These are phyloP conservation scores for Arthrobotrys musiformis DNA, from an alignment of 2,329 filamentous ascomycete genomes.

Conservation along the genomic window DNA sequence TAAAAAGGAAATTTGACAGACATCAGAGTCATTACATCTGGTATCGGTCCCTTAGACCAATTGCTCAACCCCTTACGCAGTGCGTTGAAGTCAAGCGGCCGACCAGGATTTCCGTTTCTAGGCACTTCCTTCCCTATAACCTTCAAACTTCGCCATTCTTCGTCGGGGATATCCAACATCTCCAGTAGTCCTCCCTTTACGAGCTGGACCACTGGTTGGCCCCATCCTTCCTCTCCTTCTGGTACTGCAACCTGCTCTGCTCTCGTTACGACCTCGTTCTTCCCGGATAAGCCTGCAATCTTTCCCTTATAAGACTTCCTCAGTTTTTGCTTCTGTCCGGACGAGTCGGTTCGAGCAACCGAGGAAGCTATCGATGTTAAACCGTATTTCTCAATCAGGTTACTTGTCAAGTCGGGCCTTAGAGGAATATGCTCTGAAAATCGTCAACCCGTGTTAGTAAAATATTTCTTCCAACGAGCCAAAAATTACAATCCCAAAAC, in stretches of 20 bases:
- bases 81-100: slow-evolving; percentile 41
- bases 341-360: slow-evolving; percentile 67
- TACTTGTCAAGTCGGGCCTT: slow-evolving; percentile 66
- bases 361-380: slow-evolving; percentile 65
- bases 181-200: slow-evolving; percentile 53
- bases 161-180: slow-evolving; percentile 63
- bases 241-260: slow-evolving; percentile 61
- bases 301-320: slow-evolving; percentile 69
- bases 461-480: slow-evolving; percentile 4
- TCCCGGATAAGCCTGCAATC: slow-evolving; percentile 66
- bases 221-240: slow-evolving; percentile 56
- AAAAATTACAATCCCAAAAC: not conserved
- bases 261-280: slow-evolving; percentile 63
- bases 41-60: slow-evolving; percentile 48
- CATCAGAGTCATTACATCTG: slow-evolving; percentile 47
- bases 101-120: slow-evolving; percentile 42
- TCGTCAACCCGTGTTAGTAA: slow-evolving; percentile 36
- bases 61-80: slow-evolving; percentile 54
- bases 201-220: slow-evolving; percentile 55
- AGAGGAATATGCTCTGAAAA: slow-evolving; percentile 42
- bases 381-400: slow-evolving; percentile 66
- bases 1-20: not conserved
- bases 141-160: slow-evolving; percentile 63
- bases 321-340: slow-evolving; percentile 68
- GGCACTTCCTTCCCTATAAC: slow-evolving; percentile 63